Base-by-base conservation (phyloP, 805 yeast species). In the Debaryomyces maramus region DNA sequence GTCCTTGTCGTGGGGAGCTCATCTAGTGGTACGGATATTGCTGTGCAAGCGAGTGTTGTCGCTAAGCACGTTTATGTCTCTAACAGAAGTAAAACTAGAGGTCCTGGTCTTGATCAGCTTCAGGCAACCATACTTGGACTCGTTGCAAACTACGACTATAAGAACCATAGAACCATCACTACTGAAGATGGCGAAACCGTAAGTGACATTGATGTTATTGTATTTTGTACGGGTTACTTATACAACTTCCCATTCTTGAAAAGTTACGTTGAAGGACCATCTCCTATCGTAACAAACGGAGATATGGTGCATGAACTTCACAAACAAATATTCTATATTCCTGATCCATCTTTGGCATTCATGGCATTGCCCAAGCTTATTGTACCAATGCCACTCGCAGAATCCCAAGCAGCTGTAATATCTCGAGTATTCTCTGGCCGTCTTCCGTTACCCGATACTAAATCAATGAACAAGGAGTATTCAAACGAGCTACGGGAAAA, bases 11-110 rank as follows among this genome's bases (percentile, higher is more conserved):
- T 87, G n/a, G 95, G 95, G 0, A 83, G 81, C 50, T 80, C 83
- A 8, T 84, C 93, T 2, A 80, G 88, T 21, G 96, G 91, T 19
- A 75, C 79, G 14, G 96, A 88, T 54, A 66, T 85, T 30, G 77
- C 88, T 2, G 73, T 72, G 41, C 90, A 85, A 53, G 53, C 82
- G 14, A 75, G 81, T 1, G 63, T 67, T 2, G 53, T 43, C 3
- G 56, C 55, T 6, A 60, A 70, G 16, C 65, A 48, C 17, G 45
- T 54, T 0, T 50, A 50, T 37, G 50, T 55, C 10, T 49, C 56
- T 4, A 39, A 40, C 15, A 46, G 40, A 22, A 20, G 19, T 8
- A 31, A 30, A 18, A 10, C 23, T 15, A 28, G 26, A 13, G 60
- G 36, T 3, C 30, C 20, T 14, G 57, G 53, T 6, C 65, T 81